Percentiles rank a stretch among this genome's conserved stretches.
Evolutionary conservation across 2,329 filamentous ascomycete genomes (phyloP).

Genomic region (Tolypocladium amazonense): DNA sequence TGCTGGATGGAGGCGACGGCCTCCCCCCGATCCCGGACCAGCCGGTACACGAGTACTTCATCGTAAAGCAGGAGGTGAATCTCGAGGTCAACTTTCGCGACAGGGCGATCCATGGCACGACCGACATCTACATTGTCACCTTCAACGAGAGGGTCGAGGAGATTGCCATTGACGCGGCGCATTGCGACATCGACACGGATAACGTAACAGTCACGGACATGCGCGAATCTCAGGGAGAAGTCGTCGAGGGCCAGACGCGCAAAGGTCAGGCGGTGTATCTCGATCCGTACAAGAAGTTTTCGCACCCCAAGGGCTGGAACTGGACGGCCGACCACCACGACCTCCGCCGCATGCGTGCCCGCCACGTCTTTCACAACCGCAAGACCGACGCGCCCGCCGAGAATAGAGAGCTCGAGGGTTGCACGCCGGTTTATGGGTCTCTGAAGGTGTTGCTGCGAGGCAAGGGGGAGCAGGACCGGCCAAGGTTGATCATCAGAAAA

Average conservation of each 20-base stretch:
- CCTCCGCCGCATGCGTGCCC: conserved; percentile 58
- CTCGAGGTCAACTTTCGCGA: conserved; percentile 80
- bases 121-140: conserved; percentile 68
- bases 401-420: conserved; percentile 43
- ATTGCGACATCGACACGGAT: conserved; percentile 45
- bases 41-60: conserved; percentile 30
- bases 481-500: conserved; percentile 33
- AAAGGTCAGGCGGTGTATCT: conserved; percentile 33
- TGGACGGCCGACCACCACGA: conserved; percentile 66
- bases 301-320: conserved; percentile 49
- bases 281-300: conserved; percentile 59
- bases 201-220: conserved; percentile 40
- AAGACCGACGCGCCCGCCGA: conserved; percentile 44
- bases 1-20: conserved; percentile 20
- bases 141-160: conserved; percentile 47
- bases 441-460: conserved; percentile 33
- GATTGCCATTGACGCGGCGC: conserved; percentile 50
- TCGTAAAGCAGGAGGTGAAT: conserved; percentile 79
- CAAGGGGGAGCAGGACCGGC: conserved; percentile 26
- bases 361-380: conserved; percentile 38
- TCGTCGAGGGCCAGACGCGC: conserved; percentile 23
- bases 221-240: conserved; percentile 23
- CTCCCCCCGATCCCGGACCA: conserved; percentile 22
- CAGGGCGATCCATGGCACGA: conserved; percentile 64
- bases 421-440: conserved; percentile 44